A percentile compares a stretch with the other conserved stretches of the same genome.
These are phyloP conservation scores for Tardiomyces digboiensis DNA, from an alignment of 1,139 yeast genomes.

Conservation along the genomic window DNA sequence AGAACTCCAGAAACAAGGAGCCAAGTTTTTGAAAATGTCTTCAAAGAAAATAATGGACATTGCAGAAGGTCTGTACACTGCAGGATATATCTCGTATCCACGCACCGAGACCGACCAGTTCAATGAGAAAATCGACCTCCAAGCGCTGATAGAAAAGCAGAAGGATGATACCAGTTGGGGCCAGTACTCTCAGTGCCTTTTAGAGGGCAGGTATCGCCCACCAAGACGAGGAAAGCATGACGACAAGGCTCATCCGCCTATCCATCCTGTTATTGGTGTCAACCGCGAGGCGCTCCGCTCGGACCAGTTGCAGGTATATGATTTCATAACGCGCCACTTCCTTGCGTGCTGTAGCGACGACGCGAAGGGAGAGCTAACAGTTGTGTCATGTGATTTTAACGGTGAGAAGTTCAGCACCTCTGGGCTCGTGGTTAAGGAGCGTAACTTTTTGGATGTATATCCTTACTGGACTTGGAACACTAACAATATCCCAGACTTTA, in stretches of 20 bases:
- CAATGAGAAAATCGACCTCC: slow-evolving; percentile 66
- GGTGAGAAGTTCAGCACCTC: slow-evolving; percentile 58
- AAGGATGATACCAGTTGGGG: slow-evolving; percentile 40
- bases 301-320: slow-evolving; percentile 60
- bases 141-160: slow-evolving; percentile 51
- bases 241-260: slow-evolving; percentile 98
- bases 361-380: slow-evolving; percentile 68
- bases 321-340: slow-evolving; percentile 77
- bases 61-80: slow-evolving; percentile 80
- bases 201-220: slow-evolving; percentile 33
- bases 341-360: slow-evolving; percentile 90
- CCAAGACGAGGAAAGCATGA: slow-evolving; percentile 81
- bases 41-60: slow-evolving; percentile 69
- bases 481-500: slow-evolving; percentile 56
- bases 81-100: slow-evolving; percentile 88
- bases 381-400: slow-evolving; percentile 66
- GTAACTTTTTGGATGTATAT: slow-evolving; percentile 74
- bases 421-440: slow-evolving; percentile 64
- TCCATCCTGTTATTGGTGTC: slow-evolving; percentile 61
- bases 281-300: slow-evolving; percentile 28
- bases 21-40: slow-evolving; percentile 61
- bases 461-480: slow-evolving; percentile 73
- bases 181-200: slow-evolving; percentile 30
- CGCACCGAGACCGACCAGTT: slow-evolving; percentile 95
- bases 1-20: slow-evolving; percentile 84